phyloP scores from a whole-genome alignment of 2,329 filamentous ascomycete genomes.

The Fusarium sp. region DNA sequence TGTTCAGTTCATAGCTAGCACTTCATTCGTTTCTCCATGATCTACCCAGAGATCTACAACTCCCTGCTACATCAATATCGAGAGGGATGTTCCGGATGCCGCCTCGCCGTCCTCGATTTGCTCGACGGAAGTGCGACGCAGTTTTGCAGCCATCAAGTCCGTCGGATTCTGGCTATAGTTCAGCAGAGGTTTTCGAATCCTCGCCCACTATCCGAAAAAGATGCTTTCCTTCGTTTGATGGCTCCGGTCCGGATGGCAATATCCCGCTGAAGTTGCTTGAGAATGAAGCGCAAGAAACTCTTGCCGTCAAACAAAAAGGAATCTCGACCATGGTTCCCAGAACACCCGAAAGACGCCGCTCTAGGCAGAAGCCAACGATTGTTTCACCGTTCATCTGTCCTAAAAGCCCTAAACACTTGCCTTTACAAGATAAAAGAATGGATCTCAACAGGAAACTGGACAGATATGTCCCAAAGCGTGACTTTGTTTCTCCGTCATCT shows the following conservation, averaged over 20 bases:
- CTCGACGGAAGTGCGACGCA: constrained; percentile 10
- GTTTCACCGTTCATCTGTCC: constrained; percentile 35
- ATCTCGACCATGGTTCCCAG: neutral
- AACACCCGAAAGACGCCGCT: constrained; percentile 8
- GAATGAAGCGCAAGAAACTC: constrained; percentile 3
- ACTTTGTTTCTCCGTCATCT: constrained; percentile 49
- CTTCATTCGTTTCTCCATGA: constrained; percentile 39
- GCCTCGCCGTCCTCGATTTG: constrained; percentile 15
- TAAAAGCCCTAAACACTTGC: neutral
- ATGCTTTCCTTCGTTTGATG: constrained; percentile 33
- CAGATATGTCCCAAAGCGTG: constrained; percentile 63
- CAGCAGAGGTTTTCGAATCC: constrained; percentile 36
- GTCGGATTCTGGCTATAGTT: constrained; percentile 49
- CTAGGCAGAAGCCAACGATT: constrained; percentile 2
- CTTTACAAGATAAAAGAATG: constrained; percentile 14
- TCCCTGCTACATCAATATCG: neutral
- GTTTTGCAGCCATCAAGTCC: constrained; percentile 31
- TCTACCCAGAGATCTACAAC: neutral
- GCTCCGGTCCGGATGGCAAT: constrained; percentile 25
- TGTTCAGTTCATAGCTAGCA: constrained; percentile 26
- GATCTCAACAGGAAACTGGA: constrained; percentile 51
- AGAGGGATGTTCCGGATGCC: constrained; percentile 28
- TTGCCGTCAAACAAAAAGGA: neutral
- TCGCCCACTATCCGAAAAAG: constrained; percentile 8
- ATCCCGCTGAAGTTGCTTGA: neutral